Evolutionary conservation across 2,329 filamentous ascomycete species (phyloP).

Genomic region (Beauveria asiatica): DNA sequence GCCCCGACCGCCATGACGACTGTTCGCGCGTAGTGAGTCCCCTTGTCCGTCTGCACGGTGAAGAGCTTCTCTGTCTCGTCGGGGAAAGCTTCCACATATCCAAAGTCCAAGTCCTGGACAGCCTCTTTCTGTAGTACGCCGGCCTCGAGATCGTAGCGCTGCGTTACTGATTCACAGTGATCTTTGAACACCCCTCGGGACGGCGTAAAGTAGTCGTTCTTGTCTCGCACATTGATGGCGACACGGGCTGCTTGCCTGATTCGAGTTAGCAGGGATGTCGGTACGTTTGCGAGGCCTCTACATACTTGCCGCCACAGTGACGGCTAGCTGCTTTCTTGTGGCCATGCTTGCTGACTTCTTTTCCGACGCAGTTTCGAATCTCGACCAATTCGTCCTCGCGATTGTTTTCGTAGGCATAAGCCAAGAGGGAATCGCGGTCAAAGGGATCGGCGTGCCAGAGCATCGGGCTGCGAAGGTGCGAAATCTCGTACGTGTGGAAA

Average conservation of each 20-base stretch:
- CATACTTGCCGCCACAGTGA: constrained; percentile 35
- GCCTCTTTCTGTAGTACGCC: constrained; percentile 53
- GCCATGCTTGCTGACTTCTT: constrained; percentile 71
- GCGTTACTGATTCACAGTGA: constrained; percentile 49
- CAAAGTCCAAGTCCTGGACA: constrained; percentile 54
- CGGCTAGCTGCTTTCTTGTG: constrained; percentile 50
- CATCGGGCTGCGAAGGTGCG: constrained; percentile 68
- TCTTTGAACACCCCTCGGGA: constrained; percentile 53
- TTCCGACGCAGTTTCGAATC: constrained; percentile 66
- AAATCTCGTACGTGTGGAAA: constrained; percentile 61
- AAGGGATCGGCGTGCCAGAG: constrained; percentile 74
- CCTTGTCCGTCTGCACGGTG: constrained; percentile 49
- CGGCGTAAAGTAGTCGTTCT: constrained; percentile 62
- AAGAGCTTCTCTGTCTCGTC: constrained; percentile 50
- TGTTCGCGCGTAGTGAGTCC: constrained; percentile 46
- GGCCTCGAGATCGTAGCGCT: constrained; percentile 38
- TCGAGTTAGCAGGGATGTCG: constrained; percentile 13
- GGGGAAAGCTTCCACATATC: constrained; percentile 35
- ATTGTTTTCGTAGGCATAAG: constrained; percentile 54
- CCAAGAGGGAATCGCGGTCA: constrained; percentile 65
- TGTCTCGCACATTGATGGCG: constrained; percentile 56
- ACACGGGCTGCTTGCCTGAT: constrained; percentile 35
- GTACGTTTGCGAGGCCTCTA: background rate
- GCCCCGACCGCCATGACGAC: constrained; percentile 66
- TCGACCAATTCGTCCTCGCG: constrained; percentile 58